phyloP scores from a whole-genome alignment of 495 filamentous ascomycete genomes.

The Annulohypoxylon stygium region DNA sequence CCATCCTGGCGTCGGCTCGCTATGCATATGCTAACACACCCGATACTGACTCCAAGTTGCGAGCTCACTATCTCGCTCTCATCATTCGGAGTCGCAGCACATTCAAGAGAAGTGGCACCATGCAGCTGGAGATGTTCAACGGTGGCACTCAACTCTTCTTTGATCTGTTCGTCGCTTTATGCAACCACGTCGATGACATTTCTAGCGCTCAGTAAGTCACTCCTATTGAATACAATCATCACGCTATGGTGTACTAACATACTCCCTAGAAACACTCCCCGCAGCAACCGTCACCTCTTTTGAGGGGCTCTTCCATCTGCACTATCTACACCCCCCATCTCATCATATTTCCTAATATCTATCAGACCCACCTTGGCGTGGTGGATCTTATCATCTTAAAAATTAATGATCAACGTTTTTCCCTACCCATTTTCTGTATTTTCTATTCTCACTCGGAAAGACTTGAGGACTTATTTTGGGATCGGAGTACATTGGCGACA shows the following conservation, averaged over 20 bases:
- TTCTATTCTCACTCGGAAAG: slow-evolving; percentile 20
- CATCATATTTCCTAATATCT: slow-evolving; percentile 34
- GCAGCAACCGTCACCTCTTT: slow-evolving; percentile 56
- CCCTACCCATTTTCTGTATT: slow-evolving; percentile 15
- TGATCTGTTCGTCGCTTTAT: slow-evolving; percentile 92
- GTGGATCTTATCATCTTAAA: slow-evolving; percentile 29
- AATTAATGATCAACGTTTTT: slow-evolving; percentile 49
- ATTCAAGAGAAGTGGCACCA: slow-evolving; percentile 95
- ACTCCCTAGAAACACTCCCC: slow-evolving; percentile 53
- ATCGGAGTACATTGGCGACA: slow-evolving; percentile 33
- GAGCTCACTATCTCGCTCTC: slow-evolving; percentile 91
- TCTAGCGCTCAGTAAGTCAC: slow-evolving; percentile 61
- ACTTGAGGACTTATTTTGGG: slow-evolving; percentile 13
- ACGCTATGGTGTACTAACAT: slow-evolving; percentile 5
- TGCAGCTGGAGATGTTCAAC: slow-evolving; percentile 93
- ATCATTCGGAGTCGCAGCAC: slow-evolving; percentile 87
- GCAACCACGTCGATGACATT: slow-evolving; percentile 84
- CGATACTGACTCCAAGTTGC: slow-evolving; percentile 86
- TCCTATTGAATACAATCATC: not conserved
- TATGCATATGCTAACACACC: slow-evolving; percentile 92
- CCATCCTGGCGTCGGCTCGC: slow-evolving; percentile 84
- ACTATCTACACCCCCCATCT: slow-evolving; percentile 30
- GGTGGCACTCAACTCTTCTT: slow-evolving; percentile 87
- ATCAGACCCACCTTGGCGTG: slow-evolving; percentile 16
- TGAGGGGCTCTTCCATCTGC: slow-evolving; percentile 15